phyloP scores from a whole-genome alignment of 352 stramenopile genomes.

The Phytophthora fragariaefolia region DNA sequence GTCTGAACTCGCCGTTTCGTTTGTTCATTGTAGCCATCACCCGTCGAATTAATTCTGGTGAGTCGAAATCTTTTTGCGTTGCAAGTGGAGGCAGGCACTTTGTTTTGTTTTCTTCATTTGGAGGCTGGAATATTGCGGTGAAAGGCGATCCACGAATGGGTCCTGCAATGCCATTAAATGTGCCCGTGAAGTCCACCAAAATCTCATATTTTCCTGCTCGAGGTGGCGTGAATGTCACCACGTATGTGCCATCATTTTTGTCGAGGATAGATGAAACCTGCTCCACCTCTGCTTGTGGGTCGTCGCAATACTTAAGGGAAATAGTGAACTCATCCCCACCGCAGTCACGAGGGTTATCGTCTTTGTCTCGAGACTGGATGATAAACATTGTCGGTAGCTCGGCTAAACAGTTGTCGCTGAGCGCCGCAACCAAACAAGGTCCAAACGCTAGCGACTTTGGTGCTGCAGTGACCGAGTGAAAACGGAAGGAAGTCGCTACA shows the following conservation, averaged over 20 bases:
- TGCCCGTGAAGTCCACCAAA: slow-evolving; percentile 92
- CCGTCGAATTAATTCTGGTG: slow-evolving; percentile 67
- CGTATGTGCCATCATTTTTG: slow-evolving; percentile 95
- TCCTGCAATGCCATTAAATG: slow-evolving; percentile 94
- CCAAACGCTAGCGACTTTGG: slow-evolving; percentile 95
- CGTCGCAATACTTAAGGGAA: slow-evolving; percentile 51
- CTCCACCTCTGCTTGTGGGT: slow-evolving; percentile 48
- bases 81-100: slow-evolving; percentile 77
- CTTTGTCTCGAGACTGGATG: slow-evolving; percentile 92
- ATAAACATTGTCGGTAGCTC: slow-evolving; percentile 88
- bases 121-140: slow-evolving; percentile 41
- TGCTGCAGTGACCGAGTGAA: slow-evolving; percentile 94
- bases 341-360: slow-evolving; percentile 89
- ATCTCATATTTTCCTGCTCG: slow-evolving; percentile 87
- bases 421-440: slow-evolving; percentile 78
- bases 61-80: slow-evolving; percentile 79
- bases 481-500: slow-evolving; percentile 85
- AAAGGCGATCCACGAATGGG: slow-evolving; percentile 95
- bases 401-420: slow-evolving; percentile 74
- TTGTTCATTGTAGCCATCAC: slow-evolving; percentile 88
- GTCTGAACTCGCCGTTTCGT: slow-evolving; percentile 82
- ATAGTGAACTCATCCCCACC: slow-evolving; percentile 96
- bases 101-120: slow-evolving; percentile 72
- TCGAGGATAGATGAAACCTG: slow-evolving; percentile 73
- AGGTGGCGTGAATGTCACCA: slow-evolving; percentile 90